Conservation (phyloP, 1,284 basidiomycete species). For the Ganoderma leucocontextum region DNA sequence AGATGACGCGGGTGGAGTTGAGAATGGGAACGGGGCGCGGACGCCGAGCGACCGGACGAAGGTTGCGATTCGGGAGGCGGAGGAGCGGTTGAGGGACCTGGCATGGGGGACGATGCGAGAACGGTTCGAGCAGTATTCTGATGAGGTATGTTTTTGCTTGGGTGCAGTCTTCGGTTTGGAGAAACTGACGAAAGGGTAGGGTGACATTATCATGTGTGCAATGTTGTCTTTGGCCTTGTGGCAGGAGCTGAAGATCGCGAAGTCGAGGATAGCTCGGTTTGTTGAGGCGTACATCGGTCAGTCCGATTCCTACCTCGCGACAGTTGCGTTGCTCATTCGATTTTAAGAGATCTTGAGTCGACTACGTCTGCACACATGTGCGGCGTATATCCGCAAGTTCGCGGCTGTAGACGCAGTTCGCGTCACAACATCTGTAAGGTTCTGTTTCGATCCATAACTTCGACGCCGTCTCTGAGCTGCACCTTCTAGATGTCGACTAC, state of each 20-base stretch:
- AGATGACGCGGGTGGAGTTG: background rate
- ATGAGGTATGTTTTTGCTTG: constrained; percentile 54
- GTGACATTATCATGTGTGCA: constrained; percentile 80
- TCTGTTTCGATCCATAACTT: background rate
- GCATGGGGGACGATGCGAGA: constrained; percentile 66
- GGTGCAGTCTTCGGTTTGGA: background rate
- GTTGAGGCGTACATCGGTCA: constrained; percentile 77
- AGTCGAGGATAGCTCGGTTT: constrained; percentile 56
- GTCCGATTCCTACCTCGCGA: constrained; percentile 10
- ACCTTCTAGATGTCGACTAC: constrained; percentile 65
- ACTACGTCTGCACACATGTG: constrained; percentile 64
- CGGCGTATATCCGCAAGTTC: constrained; percentile 77
- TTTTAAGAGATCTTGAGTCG: constrained; percentile 66
- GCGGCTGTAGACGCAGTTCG: constrained; percentile 58
- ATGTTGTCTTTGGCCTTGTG: constrained; percentile 68
- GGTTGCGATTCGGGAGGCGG: constrained; percentile 56
- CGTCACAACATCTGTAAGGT: constrained; percentile 57
- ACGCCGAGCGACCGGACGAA: constrained; percentile 47
- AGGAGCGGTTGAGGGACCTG: constrained; percentile 57
- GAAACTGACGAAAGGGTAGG: constrained; percentile 48
- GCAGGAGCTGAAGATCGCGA: constrained; percentile 58
- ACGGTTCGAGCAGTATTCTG: constrained; percentile 66
- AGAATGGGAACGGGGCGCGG: constrained; percentile 7
- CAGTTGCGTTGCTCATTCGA: background rate
- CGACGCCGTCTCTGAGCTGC: constrained; percentile 10